These are phyloP conservation scores for Paramecium sexaurelia DNA, from an alignment of 73 alveolate genomes.

Conservation along the genomic window DNA sequence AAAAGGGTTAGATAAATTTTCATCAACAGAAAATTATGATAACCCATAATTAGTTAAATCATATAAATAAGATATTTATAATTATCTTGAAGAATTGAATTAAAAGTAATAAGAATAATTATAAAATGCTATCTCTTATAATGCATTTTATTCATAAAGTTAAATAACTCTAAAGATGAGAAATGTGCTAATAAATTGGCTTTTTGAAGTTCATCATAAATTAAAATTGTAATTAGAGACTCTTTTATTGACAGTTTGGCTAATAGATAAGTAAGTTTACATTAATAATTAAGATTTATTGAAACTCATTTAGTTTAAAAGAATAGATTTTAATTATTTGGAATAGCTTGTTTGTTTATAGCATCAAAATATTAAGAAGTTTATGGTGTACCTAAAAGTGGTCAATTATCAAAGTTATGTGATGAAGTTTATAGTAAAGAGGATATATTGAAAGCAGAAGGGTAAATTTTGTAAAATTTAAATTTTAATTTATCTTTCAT, in stretches of 20 bases:
- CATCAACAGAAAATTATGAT: background rate
- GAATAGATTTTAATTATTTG: conserved; percentile 76
- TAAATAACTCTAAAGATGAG: conserved; percentile 77
- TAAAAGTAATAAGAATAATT: background rate
- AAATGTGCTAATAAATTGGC: conserved; percentile 87
- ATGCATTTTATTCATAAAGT: conserved; percentile 11
- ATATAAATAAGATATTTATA: background rate
- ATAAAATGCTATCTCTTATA: background rate
- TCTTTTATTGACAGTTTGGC: conserved; percentile 83
- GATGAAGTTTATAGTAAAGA: conserved; percentile 86
- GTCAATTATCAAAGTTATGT: conserved; percentile 63
- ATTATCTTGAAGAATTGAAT: background rate
- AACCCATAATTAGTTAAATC: background rate
- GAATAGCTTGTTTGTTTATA: conserved; percentile 83
- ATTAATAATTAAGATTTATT: conserved; percentile 64
- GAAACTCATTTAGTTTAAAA: conserved; percentile 68
- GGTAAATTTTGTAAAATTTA: conserved; percentile 72
- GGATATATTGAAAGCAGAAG: conserved; percentile 87
- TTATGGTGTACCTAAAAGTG: conserved; percentile 67
- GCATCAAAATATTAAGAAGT: conserved; percentile 91
- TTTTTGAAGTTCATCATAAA: conserved; percentile 89
- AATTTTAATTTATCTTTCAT: conserved; percentile 64
- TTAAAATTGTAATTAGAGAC: conserved; percentile 95
- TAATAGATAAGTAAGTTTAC: conserved; percentile 83
- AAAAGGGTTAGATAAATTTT: background rate